Evolutionary conservation across 106 monocot species (phyloP), one percentile per base, ranked within the genome.

Genomic region (Cymbidium sinense): DNA sequence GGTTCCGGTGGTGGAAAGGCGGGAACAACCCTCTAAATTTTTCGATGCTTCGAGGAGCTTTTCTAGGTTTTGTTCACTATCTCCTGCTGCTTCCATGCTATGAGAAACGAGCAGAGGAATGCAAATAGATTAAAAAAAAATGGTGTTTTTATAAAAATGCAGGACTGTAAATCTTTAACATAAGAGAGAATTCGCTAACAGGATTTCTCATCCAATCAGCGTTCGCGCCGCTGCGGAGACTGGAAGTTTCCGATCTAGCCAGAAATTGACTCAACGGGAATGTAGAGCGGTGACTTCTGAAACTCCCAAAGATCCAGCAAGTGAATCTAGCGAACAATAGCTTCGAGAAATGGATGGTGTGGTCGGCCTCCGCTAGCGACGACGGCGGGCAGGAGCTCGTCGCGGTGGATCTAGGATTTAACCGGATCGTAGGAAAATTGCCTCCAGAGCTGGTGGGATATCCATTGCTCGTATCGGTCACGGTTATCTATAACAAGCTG

Each of bases 231-330:
- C 51, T 90, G 6, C 31, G 15, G 43, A 62, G 34, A 6, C 74
- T 93, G 25, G 84, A 90, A 67, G 86, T 90, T 1, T 78, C 51
- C 12, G 93, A 90, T 81, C 80, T 93, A 5, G 82, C 79, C 0
- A 78, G 43, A 0, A 93, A 93, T 75, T 43, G 43, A 13, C 41
- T 93, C 35, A 1, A 43, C 0, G 93, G 93, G 13, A 73, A 20
- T 2, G 7, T 93, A 0, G 88, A 82, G 20, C 81, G 50, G 0
- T 93, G 90, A 88, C 83, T 93, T 35, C 76, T 90, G 21, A 83
- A 64, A 23, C 62, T 93, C 27, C 89, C 93, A 15, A 84, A 85
- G 20, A 34, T 93, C 15, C 89, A 93, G 79, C 93, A 93, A 52
- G 74, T 87, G 6, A n/a, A n/a, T n/a, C n/a, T n/a, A n/a, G n/a